Conservation (phyloP, 768 basidiomycete genomes). For the Dentipellis sp. region DNA sequence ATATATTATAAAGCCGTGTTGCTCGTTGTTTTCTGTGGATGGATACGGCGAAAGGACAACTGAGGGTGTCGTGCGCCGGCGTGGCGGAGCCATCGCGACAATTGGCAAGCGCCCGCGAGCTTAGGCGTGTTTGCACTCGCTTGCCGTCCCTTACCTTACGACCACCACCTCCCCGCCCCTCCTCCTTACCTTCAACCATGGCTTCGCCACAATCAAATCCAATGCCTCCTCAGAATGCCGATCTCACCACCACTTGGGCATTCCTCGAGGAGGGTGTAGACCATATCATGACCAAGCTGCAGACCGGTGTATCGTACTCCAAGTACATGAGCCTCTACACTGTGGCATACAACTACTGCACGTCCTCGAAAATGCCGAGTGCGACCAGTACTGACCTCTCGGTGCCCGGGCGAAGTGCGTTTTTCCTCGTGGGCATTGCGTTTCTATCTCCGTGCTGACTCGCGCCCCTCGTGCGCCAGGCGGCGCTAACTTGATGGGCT, state of each 20-base stretch:
- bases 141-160: conserved; percentile 1
- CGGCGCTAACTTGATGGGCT: conserved; percentile 93
- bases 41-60: not conserved
- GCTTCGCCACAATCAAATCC: conserved; percentile 7
- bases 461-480: conserved; percentile 31
- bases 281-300: conserved; percentile 87
- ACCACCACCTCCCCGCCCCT: conserved; percentile 2
- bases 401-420: conserved; percentile 49
- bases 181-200: conserved; percentile 4
- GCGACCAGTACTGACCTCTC: conserved; percentile 31
- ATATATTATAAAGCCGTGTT: too few species aligned
- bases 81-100: not conserved
- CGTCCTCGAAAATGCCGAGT: conserved; percentile 68
- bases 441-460: not conserved
- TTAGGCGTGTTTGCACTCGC: not conserved
- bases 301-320: conserved; percentile 82
- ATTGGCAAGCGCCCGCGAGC: not conserved
- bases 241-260: conserved; percentile 79
- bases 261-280: conserved; percentile 85
- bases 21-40: too few species aligned
- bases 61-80: not conserved
- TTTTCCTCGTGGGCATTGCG: not conserved
- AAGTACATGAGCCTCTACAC: conserved; percentile 88
- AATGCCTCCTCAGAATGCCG: conserved; percentile 59
- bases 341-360: conserved; percentile 97